phyloP scores from a whole-genome alignment of 225 moss, liverwort and hornwort species.

The Pseudoscleropodium purum region DNA sequence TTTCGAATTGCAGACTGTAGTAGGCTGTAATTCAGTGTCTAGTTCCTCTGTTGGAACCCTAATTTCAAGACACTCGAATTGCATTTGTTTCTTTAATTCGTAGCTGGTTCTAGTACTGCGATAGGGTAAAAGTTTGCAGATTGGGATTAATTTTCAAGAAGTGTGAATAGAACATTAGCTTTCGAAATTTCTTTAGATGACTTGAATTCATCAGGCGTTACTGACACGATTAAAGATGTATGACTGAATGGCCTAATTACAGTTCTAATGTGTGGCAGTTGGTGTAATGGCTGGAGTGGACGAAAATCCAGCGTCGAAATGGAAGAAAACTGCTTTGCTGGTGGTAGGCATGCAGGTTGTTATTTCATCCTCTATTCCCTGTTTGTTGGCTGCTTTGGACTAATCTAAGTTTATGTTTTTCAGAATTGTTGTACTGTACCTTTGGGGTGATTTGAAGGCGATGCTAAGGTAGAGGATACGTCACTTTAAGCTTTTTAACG shows the following conservation, averaged over 20 bases:
- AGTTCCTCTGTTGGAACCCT: not conserved
- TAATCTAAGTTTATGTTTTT: not conserved
- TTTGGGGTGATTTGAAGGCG: not conserved
- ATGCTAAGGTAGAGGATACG: not conserved
- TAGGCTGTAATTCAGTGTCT: not conserved
- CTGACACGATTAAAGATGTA: not conserved
- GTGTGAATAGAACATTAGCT: not conserved
- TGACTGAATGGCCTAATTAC: not conserved
- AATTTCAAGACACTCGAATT: not conserved
- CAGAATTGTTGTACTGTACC: not conserved
- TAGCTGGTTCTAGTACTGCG: not conserved
- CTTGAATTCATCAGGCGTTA: not conserved
- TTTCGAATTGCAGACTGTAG: not conserved
- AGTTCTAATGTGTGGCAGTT: not conserved
- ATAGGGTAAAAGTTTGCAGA: not conserved
- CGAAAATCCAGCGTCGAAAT: constrained; percentile 26
- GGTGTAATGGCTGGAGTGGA: constrained; percentile 28
- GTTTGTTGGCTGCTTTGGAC: not conserved
- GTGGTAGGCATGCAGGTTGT: constrained; percentile 94
- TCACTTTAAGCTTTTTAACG: not conserved
- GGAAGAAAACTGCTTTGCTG: constrained; percentile 72
- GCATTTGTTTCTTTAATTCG: not conserved
- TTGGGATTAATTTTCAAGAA: not conserved
- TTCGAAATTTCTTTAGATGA: not conserved
- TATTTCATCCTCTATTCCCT: not conserved